Evolutionary conservation across 768 basidiomycete genomes (phyloP), one percentile per base, ranked within the genome.

Genomic region (Xerocomus spinulosus): DNA sequence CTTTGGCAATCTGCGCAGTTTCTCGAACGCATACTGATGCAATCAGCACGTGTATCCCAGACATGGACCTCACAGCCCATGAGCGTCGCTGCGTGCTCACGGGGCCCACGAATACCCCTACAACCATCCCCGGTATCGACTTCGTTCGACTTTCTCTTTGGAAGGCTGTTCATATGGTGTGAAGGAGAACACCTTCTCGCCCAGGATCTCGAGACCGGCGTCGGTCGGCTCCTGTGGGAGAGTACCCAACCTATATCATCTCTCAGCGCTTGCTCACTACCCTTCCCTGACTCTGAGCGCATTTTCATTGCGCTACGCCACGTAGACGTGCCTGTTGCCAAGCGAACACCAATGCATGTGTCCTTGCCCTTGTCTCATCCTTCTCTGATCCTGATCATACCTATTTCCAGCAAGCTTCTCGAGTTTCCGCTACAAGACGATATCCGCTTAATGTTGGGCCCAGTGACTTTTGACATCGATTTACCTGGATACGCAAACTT

Each of bases 81-180:
- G 2, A 32, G 12, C 25, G 18, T 58, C 5, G 35, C 48, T 32
- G 58, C 58, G 25, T 29, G 46, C 20, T 14, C 38, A 15, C 48
- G 24, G 8, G 58, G 58, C 9, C 58, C 58, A 42, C 52, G 47
- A 14, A 46, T 60, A 57, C 26, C 47, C 3, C 5, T 13, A 17
- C 53, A 44, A 20, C 43, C 37, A 12, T 61, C 47, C 35, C 44
- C 53, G 4, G 28, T 44, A 9, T 61, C 59, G 29, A 50, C 52
- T 9, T 15, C 59, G 0, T 60, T 42, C n/a, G 52, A 52, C 32
- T 60, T 62, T 51, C 52, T 62, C 39, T 62, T 55, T 12, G 60
- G 59, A 32, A 55, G 60, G 30, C 28, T 52, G 49, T 54, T 60
- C 24, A 52, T 60, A 21, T 62, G 53, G 59, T 53, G 42, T 23